Percentiles rank a stretch among this genome's conserved stretches.
phyloP scores from a whole-genome alignment of 169 alveolate genomes.

The Babesia ovis region DNA sequence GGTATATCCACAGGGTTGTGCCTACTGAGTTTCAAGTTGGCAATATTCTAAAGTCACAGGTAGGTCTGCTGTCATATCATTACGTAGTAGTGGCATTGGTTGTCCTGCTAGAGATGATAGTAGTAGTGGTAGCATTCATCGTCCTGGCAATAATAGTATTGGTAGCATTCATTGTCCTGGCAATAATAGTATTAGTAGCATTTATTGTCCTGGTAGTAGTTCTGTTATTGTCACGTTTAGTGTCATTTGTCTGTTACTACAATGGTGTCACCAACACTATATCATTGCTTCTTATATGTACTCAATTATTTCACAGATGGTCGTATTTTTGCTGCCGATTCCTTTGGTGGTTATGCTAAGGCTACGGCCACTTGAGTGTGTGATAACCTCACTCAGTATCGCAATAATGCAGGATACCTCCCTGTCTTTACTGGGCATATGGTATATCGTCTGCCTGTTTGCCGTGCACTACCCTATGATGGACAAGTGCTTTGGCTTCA shows the following conservation, averaged over 20 bases:
- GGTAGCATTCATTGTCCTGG: too few relatives aligned
- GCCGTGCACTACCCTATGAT: constrained; percentile 49
- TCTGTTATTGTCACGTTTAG: too few relatives aligned
- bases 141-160: too few relatives aligned
- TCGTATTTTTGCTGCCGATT: constrained; percentile 43
- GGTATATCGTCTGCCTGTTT: constrained; percentile 32
- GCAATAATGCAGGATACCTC: constrained; percentile 23
- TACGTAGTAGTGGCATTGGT: background rate
- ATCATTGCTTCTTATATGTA: background rate
- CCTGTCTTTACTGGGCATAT: constrained; percentile 53
- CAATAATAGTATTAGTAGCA: too few relatives aligned
- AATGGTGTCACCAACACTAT: background rate
- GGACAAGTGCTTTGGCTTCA: constrained; percentile 54
- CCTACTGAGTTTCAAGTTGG: constrained; percentile 38
- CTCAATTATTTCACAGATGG: constrained; percentile 15
- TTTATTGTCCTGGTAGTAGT: too few relatives aligned
- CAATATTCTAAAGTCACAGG: constrained; percentile 42
- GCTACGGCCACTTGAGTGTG: constrained; percentile 50
- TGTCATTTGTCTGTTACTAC: too few relatives aligned
- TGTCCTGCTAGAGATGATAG: too few relatives aligned
- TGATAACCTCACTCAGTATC: constrained; percentile 34
- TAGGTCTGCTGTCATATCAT: too few relatives aligned
- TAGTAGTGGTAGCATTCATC: too few relatives aligned
- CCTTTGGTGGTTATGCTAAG: constrained; percentile 56
- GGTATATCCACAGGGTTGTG: constrained; percentile 57